phyloP scores from a whole-genome alignment of 805 yeast species.

The Tetrapisispora phaffii region DNA sequence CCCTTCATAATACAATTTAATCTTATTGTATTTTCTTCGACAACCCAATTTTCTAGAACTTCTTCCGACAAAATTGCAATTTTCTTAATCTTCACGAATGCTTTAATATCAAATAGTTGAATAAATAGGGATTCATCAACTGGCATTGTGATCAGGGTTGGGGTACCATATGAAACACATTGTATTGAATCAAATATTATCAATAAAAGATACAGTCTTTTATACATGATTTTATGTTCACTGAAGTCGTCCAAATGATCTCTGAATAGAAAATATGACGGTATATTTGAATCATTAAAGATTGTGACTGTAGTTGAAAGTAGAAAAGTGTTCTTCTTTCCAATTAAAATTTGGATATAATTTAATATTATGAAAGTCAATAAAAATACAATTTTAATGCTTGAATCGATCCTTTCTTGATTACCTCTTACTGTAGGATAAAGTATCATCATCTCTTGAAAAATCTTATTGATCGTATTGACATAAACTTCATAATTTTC shows the following conservation, averaged over 20 bases:
- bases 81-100: background rate
- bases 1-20: conserved; percentile 17
- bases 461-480: conserved; percentile 21
- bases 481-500: background rate
- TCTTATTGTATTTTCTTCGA: conserved; percentile 19
- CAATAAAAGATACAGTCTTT: conserved; percentile 40
- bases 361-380: conserved; percentile 38
- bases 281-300: conserved; percentile 49
- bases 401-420: conserved; percentile 22
- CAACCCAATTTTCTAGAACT: conserved; percentile 19
- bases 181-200: conserved; percentile 44
- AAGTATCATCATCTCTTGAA: conserved; percentile 24
- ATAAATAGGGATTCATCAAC: conserved; percentile 12
- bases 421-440: conserved; percentile 26
- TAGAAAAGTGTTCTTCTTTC: conserved; percentile 50
- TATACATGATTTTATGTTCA: conserved; percentile 29
- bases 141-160: conserved; percentile 26
- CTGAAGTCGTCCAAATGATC: background rate
- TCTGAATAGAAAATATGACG: conserved; percentile 26
- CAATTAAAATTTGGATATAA: conserved; percentile 48
- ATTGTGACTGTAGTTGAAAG: conserved; percentile 44
- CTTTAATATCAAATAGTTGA: conserved; percentile 7
- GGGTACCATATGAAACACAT: conserved; percentile 43
- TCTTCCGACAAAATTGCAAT: background rate
- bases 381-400: conserved; percentile 29